A percentile compares a stretch with the other conserved stretches of the same genome.
Conservation (phyloP, 257 asterid species). For the Perilla frutescens region DNA sequence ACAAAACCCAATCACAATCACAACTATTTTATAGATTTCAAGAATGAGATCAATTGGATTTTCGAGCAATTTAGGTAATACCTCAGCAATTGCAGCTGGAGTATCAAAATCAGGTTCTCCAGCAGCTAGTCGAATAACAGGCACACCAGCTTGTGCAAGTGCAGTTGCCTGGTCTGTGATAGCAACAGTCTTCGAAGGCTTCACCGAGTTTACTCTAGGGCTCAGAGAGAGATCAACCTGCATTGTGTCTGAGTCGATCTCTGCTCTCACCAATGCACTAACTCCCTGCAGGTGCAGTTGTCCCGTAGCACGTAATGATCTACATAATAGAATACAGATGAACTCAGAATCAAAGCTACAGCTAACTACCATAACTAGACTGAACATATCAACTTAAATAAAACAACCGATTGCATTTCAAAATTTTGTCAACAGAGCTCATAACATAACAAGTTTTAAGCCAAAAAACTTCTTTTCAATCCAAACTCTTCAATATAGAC, state of each 20-base stretch:
- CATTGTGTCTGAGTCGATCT: constrained; percentile 42
- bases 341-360: constrained; percentile 13
- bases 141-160: constrained; percentile 92
- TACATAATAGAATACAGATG: constrained; percentile 34
- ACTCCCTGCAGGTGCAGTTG: constrained; percentile 39
- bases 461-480: not conserved
- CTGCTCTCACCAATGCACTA: constrained; percentile 51
- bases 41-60: not conserved
- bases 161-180: constrained; percentile 95
- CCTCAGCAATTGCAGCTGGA: constrained; percentile 87
- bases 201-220: constrained; percentile 88
- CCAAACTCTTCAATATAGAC: not conserved
- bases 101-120: constrained; percentile 99
- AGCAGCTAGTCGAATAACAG: constrained; percentile 90
- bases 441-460: not conserved
- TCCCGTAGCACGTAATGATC: constrained; percentile 44
- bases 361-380: not conserved
- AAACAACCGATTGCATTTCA: not conserved
- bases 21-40: not conserved
- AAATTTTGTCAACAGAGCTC: not conserved
- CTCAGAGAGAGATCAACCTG: constrained; percentile 79
- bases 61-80: constrained; percentile 25
- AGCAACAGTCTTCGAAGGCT: constrained; percentile 92
- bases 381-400: not conserved
- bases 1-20: not conserved